Evolutionary conservation across 805 yeast species (phyloP).

Genomic region (Jamesozyma rosinii): DNA sequence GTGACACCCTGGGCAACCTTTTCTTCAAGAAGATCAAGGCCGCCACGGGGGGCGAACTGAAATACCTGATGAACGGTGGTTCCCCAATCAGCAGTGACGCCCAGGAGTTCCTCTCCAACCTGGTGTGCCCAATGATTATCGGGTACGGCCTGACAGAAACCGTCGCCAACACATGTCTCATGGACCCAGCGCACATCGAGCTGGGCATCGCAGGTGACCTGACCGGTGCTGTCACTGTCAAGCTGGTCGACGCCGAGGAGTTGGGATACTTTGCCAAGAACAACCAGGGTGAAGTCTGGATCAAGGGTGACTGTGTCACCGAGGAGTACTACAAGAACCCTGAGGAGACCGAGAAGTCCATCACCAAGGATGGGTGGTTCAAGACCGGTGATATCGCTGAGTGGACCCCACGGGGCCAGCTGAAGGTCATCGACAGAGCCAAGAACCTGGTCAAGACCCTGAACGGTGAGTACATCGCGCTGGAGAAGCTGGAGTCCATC

Average conservation of each 20-base stretch:
- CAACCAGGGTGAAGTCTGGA: slow-evolving; percentile 85
- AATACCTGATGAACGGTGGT: slow-evolving; percentile 77
- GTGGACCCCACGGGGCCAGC: slow-evolving; percentile 74
- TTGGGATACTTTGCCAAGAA: slow-evolving; percentile 85
- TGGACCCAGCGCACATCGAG: slow-evolving; percentile 57
- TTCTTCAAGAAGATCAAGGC: slow-evolving; percentile 81
- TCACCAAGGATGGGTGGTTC: slow-evolving; percentile 86
- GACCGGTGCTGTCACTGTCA: slow-evolving; percentile 74
- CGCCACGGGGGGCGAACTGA: slow-evolving; percentile 89
- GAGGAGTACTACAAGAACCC: slow-evolving; percentile 75
- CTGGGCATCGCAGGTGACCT: slow-evolving; percentile 75
- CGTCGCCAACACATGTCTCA: slow-evolving; percentile 73
- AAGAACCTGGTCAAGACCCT: slow-evolving; percentile 92
- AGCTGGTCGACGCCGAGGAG: slow-evolving; percentile 83
- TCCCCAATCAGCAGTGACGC: slow-evolving; percentile 78
- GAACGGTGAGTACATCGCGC: slow-evolving; percentile 95
- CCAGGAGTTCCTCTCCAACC: slow-evolving; percentile 66
- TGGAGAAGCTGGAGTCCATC: slow-evolving; percentile 85
- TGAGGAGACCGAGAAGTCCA: slow-evolving; percentile 67
- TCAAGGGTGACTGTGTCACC: slow-evolving; percentile 65
- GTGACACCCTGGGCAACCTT: slow-evolving; percentile 49
- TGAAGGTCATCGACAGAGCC: slow-evolving; percentile 83
- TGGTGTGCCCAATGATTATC: slow-evolving; percentile 76
- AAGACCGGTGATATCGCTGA: slow-evolving; percentile 94
- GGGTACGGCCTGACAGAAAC: slow-evolving; percentile 98